Percentiles rank a stretch among this genome's conserved stretches.
These are phyloP conservation scores for Chrysoporthe cubensis DNA, from an alignment of 2,329 filamentous ascomycete species.

Conservation along the genomic window DNA sequence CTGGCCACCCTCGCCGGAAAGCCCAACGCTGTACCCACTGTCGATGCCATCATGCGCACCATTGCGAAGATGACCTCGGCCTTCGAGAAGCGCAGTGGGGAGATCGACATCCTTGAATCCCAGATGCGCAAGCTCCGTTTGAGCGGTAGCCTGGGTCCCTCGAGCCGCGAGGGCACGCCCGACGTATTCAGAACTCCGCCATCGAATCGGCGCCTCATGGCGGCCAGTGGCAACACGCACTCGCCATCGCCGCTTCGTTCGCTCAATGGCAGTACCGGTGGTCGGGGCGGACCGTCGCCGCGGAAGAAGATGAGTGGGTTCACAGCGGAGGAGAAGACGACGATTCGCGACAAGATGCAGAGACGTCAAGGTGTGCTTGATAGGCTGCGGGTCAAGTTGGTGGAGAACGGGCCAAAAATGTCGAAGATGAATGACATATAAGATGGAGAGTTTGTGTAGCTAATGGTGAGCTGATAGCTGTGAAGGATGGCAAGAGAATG, in stretches of 20 bases:
- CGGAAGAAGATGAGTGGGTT: slow-evolving; percentile 67
- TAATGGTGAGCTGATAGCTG: not conserved
- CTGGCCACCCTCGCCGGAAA: slow-evolving; percentile 64
- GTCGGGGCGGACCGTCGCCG: slow-evolving; percentile 49
- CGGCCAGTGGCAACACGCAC: slow-evolving; percentile 39
- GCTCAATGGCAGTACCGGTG: slow-evolving; percentile 35
- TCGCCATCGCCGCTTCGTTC: slow-evolving; percentile 46
- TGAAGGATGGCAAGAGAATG: not conserved
- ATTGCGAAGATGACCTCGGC: slow-evolving; percentile 91
- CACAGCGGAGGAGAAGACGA: slow-evolving; percentile 60
- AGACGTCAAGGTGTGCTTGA: slow-evolving; percentile 56
- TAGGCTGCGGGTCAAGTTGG: slow-evolving; percentile 54
- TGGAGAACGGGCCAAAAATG: slow-evolving; percentile 54
- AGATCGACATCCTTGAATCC: slow-evolving; percentile 86
- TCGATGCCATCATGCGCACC: slow-evolving; percentile 89
- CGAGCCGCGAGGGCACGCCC: slow-evolving; percentile 47
- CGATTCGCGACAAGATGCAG: slow-evolving; percentile 57
- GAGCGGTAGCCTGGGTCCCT: slow-evolving; percentile 31
- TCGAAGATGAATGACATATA: slow-evolving; percentile 41
- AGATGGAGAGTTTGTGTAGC: not conserved
- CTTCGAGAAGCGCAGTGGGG: slow-evolving; percentile 87
- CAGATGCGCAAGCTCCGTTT: slow-evolving; percentile 67
- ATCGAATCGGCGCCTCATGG: slow-evolving; percentile 39
- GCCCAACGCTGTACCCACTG: slow-evolving; percentile 69
- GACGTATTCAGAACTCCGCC: slow-evolving; percentile 45